Percentiles rank a stretch among this genome's conserved stretches.
phyloP scores from a whole-genome alignment of 805 yeast genomes.

The Lipomyces starkeyi region DNA sequence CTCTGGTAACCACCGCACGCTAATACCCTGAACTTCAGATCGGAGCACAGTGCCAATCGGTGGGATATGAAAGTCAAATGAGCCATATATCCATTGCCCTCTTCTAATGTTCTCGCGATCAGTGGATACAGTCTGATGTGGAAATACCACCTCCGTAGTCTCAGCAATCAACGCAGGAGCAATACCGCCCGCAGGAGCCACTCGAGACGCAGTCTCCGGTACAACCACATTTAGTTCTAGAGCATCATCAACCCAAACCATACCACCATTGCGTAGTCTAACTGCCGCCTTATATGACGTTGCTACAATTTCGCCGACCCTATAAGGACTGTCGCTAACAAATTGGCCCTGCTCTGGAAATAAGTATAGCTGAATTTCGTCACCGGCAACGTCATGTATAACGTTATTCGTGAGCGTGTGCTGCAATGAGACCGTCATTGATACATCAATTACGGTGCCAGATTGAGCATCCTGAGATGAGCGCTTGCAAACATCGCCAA shows the following conservation, averaged over 20 bases:
- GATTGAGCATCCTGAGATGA: conserved; percentile 26
- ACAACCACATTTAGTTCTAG: conserved; percentile 15
- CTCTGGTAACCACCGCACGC: conserved; percentile 32
- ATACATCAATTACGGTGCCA: conserved; percentile 26
- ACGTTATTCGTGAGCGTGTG: conserved; percentile 35
- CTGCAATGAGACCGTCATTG: conserved; percentile 33
- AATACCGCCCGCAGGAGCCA: conserved; percentile 33
- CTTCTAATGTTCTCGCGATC: conserved; percentile 19
- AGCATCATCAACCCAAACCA: conserved; percentile 32
- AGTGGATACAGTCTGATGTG: conserved; percentile 27
- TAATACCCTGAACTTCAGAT: conserved; percentile 25
- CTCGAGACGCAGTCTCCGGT: conserved; percentile 13
- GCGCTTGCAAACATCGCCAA: conserved; percentile 33
- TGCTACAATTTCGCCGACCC: conserved; percentile 29
- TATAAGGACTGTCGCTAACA: conserved; percentile 23
- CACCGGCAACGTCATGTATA: conserved; percentile 27
- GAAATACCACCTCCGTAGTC: conserved; percentile 26
- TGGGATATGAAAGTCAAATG: conserved; percentile 14
- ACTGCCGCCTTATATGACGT: conserved; percentile 21
- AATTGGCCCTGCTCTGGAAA: conserved; percentile 33
- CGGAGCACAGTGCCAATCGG: conserved; percentile 24
- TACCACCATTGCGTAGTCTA: conserved; percentile 22
- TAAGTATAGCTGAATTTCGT: conserved; percentile 26
- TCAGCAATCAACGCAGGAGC: conserved; percentile 29
- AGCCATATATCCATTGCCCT: conserved; percentile 34